phyloP scores from a whole-genome alignment of 768 basidiomycete species.

The Mycena crocata region DNA sequence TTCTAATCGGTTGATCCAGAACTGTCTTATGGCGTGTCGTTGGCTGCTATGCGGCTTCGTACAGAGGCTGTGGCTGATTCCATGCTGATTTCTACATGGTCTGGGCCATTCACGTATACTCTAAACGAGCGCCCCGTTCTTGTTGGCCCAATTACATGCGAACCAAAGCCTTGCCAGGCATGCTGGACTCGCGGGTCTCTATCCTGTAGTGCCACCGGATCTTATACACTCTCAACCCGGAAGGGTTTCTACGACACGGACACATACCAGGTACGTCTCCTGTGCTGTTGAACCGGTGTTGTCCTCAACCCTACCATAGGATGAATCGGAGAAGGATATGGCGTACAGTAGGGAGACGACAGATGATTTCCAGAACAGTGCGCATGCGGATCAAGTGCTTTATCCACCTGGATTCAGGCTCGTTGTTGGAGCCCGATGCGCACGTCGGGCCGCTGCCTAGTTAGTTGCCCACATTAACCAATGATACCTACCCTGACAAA shows the following conservation, averaged over 20 bases:
- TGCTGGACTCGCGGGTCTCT: conserved; percentile 18
- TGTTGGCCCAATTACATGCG: background rate
- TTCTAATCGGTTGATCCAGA: background rate
- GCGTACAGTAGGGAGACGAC: conserved; percentile 13
- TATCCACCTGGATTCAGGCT: conserved; percentile 28
- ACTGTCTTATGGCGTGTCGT: conserved; percentile 3
- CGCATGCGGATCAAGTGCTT: background rate
- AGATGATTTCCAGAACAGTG: conserved; percentile 1
- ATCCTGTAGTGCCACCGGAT: background rate
- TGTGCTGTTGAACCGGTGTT: background rate
- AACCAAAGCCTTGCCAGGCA: conserved; percentile 6
- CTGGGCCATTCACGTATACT: conserved; percentile 18
- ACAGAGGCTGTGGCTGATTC: background rate
- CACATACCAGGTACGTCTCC: conserved; percentile 9
- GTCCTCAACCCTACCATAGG: background rate
- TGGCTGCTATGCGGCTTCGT: background rate
- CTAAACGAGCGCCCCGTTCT: conserved; percentile 21
- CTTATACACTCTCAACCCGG: conserved; percentile 3
- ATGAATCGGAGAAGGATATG: background rate
- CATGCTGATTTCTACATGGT: conserved; percentile 18
- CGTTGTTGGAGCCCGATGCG: conserved; percentile 19
- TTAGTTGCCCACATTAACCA: background rate
- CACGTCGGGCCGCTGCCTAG: conserved; percentile 12
- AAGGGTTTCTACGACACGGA: conserved; percentile 21
- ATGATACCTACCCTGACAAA: background rate